phyloP scores from a whole-genome alignment of 2,329 filamentous ascomycete genomes.

The Ceratocystis harringtonii region DNA sequence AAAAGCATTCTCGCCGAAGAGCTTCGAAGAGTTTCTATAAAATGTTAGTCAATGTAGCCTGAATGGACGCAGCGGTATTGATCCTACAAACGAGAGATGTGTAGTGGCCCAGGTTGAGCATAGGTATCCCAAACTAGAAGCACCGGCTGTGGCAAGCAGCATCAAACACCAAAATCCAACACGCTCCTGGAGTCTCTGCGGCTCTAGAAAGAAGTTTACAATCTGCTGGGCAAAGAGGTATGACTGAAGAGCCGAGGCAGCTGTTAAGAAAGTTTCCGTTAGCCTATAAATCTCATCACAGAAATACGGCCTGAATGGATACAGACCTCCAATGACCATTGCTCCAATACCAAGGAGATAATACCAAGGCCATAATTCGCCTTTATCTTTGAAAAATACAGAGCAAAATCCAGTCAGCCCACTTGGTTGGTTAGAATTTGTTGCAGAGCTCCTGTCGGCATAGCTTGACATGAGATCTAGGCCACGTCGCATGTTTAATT shows the following conservation, averaged over 20 bases:
- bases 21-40: constrained; percentile 17
- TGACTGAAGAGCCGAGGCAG: constrained; percentile 16
- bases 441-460: neutral
- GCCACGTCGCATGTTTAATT: constrained; percentile 11
- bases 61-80: neutral
- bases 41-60: neutral
- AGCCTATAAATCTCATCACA: neutral
- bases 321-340: constrained; percentile 17
- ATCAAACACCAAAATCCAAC: constrained; percentile 24
- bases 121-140: constrained; percentile 23
- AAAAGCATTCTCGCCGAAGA: constrained; percentile 23
- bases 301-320: neutral
- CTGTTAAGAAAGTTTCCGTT: neutral
- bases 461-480: constrained; percentile 12
- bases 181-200: constrained; percentile 3
- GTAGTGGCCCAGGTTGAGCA: constrained; percentile 21
- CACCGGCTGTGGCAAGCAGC: constrained; percentile 23
- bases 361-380: constrained; percentile 17
- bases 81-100: constrained; percentile 18
- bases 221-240: constrained; percentile 18
- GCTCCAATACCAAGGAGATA: constrained; percentile 13
- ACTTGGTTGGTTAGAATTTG: neutral
- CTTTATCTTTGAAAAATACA: constrained; percentile 13
- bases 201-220: constrained; percentile 11
- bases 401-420: constrained; percentile 15